phyloP scores from a whole-genome alignment of 495 filamentous ascomycete genomes.

The Neurospora sp. region DNA sequence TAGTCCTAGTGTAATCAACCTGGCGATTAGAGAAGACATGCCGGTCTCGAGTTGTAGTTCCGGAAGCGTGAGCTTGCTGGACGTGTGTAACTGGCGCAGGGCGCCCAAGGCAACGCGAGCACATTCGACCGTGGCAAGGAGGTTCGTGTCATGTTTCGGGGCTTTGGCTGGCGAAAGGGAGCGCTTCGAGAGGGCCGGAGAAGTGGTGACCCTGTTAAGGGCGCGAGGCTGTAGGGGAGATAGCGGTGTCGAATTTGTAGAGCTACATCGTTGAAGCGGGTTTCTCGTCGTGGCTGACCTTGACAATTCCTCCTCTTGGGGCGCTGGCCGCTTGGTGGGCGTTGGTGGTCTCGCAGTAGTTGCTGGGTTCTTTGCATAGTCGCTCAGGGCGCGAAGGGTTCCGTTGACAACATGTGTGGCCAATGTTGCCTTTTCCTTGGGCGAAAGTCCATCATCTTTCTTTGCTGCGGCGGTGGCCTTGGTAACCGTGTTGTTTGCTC shows the following conservation, averaged over 20 bases:
- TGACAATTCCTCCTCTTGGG: conserved; percentile 19
- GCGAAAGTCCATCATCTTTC: conserved; percentile 31
- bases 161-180: conserved; percentile 14
- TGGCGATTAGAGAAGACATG: conserved; percentile 64
- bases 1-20: conserved; percentile 60
- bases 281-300: conserved; percentile 27
- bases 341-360: conserved; percentile 13
- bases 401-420: conserved; percentile 77
- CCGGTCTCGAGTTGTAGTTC: conserved; percentile 75
- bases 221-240: conserved; percentile 43
- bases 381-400: conserved; percentile 61
- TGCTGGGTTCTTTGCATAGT: conserved; percentile 49
- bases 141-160: conserved; percentile 20
- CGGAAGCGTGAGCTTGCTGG: conserved; percentile 38
- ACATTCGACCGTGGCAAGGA: conserved; percentile 56
- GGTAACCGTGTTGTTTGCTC: conserved; percentile 13
- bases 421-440: conserved; percentile 56
- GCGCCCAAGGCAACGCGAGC: conserved; percentile 62
- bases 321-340: conserved; percentile 13
- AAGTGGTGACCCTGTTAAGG: conserved; percentile 41
- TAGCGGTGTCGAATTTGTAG: conserved; percentile 35
- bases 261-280: conserved; percentile 34
- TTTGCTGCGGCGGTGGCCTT: conserved; percentile 7
- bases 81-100: conserved; percentile 49
- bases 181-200: conserved; percentile 29